A percentile compares a stretch with the other conserved stretches of the same genome.
phyloP scores from a whole-genome alignment of 768 basidiomycete genomes.

The Saitozyma podzolica region DNA sequence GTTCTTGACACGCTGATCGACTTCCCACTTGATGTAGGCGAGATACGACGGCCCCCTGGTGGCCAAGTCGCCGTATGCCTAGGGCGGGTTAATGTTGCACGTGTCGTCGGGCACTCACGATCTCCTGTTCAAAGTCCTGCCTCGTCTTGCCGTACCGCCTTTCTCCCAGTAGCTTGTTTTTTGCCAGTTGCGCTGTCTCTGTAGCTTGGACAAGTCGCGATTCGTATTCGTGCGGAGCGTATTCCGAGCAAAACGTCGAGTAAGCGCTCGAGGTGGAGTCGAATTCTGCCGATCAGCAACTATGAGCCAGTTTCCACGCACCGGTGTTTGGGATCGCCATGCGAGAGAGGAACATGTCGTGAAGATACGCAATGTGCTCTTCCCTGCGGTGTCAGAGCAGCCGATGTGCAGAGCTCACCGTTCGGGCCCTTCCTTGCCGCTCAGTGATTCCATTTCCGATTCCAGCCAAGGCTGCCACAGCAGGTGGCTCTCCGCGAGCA shows the following conservation, averaged over 20 bases:
- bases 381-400: background rate
- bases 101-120: conserved; percentile 13
- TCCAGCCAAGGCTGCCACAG: conserved; percentile 38
- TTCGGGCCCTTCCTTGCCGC: background rate
- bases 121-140: conserved; percentile 37
- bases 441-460: conserved; percentile 35
- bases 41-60: conserved; percentile 9
- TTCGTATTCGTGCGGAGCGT: conserved; percentile 77
- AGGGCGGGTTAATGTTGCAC: conserved; percentile 6
- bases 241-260: conserved; percentile 81
- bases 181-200: conserved; percentile 64
- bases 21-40: conserved; percentile 41
- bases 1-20: conserved; percentile 28
- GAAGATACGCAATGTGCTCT: conserved; percentile 17
- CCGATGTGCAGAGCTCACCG: conserved; percentile 14
- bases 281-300: conserved; percentile 58
- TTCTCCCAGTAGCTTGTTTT: conserved; percentile 66
- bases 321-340: conserved; percentile 30
- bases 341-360: conserved; percentile 30
- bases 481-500: conserved; percentile 29
- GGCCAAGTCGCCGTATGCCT: conserved; percentile 7
- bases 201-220: conserved; percentile 72
- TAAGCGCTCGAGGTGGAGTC: conserved; percentile 82
- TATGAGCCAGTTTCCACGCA: conserved; percentile 13
- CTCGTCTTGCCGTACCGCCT: conserved; percentile 59